A percentile compares a stretch with the other conserved stretches of the same genome.
Evolutionary conservation across 257 asterid genomes (phyloP).

Genomic region (Solanum pimpinellifolium): DNA sequence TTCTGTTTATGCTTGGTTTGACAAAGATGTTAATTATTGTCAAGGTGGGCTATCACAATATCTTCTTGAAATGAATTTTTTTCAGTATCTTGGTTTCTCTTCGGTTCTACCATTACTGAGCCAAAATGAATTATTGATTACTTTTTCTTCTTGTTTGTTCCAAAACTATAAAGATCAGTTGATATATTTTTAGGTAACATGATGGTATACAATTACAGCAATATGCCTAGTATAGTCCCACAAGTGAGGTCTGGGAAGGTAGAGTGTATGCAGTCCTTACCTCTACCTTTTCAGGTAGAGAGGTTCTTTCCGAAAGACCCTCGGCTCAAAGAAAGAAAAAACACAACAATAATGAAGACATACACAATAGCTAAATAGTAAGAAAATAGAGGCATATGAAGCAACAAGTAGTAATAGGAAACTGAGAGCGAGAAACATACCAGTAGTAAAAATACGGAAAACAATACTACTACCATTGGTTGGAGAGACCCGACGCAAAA

Average conservation of each 20-base stretch:
- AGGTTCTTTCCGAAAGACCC: background rate
- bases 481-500: background rate
- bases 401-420: background rate
- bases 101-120: background rate
- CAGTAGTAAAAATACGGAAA: background rate
- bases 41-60: conserved; percentile 46
- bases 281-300: background rate
- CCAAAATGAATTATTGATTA: background rate
- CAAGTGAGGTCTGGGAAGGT: background rate
- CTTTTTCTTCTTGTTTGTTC: background rate
- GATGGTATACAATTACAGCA: background rate
- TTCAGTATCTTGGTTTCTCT: background rate
- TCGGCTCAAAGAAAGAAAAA: background rate
- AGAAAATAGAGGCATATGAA: background rate
- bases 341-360: background rate
- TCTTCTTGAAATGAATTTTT: background rate
- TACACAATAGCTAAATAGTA: background rate
- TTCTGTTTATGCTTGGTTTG: conserved; percentile 85
- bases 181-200: background rate
- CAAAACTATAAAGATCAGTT: background rate
- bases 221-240: background rate
- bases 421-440: background rate
- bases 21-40: conserved; percentile 84
- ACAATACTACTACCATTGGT: background rate
- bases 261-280: background rate